Base-by-base conservation (phyloP, 164 flowering plant genomes). In the Dillenia suffruticosa region DNA sequence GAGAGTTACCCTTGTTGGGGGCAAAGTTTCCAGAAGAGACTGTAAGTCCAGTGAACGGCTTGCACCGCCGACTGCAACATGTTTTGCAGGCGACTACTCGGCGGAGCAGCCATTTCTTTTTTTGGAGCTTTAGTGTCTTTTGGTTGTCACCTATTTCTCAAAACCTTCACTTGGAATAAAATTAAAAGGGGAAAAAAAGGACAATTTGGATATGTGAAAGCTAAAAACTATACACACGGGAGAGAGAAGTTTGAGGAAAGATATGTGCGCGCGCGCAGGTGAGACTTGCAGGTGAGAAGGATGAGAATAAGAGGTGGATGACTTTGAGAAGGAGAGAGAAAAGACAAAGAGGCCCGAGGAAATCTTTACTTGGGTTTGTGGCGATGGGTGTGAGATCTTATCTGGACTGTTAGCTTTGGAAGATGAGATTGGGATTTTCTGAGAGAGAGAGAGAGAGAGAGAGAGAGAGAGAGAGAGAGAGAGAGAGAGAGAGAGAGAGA, bases 21-120 rank as follows among this genome's bases (percentile, higher is more conserved):
- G 64, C 87, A 83, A 10, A 89, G 19, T 72, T 86, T 84, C 99
- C 97, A 89, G 69, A 84, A 91, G 75, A 94, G 80, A 70, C 90
- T 81, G 68, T 90, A 91, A 16, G 97, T 89, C 96, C 97, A 89
- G 17, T 84, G 84, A 62, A 87, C 83, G 0, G 89, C 66, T 70
- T 91, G 95, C 59, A 88, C 99, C 3, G 96, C 82, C 12, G 83
- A 64, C 74, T 94, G 95, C 58, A 94, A 57, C 91, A 81, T 83
- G 48, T 58, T 72, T 51, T 85, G 97, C 52, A 92, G 79, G 46
- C 71, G 71, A 53, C 67, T 70, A 56, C 73, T 56, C 4, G 74
- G 74, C 58, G 82, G 74, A 12, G 70, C 70, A 19, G 77, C 79
- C 85, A 79, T 73, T 32, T 32, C 40, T 6, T 43, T 26, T 17